Evolutionary conservation across 2,329 filamentous ascomycete species (phyloP).

Genomic region (Dothideomycetes sp.): DNA sequence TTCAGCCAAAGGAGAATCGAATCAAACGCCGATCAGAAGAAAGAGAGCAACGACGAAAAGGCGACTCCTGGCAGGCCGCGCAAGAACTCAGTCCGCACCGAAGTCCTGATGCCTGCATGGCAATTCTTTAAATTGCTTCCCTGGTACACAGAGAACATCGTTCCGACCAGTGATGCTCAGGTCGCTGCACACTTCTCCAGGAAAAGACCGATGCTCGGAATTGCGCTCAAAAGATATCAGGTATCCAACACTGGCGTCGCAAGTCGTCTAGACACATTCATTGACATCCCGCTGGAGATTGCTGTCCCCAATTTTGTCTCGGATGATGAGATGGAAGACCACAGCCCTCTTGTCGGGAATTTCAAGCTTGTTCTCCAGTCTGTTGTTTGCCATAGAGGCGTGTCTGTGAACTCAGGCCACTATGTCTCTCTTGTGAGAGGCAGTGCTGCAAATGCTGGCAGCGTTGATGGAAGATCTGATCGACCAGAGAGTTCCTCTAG

Average conservation of each 20-base stretch:
- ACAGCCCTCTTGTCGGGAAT: slow-evolving; percentile 65
- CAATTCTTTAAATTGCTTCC: slow-evolving; percentile 93
- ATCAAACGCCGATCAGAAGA: slow-evolving; percentile 31
- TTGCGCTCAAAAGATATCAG: slow-evolving; percentile 85
- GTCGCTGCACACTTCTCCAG: slow-evolving; percentile 82
- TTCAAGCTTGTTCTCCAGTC: slow-evolving; percentile 91
- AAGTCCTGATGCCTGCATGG: slow-evolving; percentile 93
- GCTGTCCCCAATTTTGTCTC: slow-evolving; percentile 81
- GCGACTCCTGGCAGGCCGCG: slow-evolving; percentile 14
- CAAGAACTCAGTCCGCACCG: slow-evolving; percentile 46
- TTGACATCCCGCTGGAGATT: slow-evolving; percentile 85
- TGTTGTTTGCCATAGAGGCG: slow-evolving; percentile 83
- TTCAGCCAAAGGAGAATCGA: slow-evolving; percentile 37
- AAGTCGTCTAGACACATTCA: slow-evolving; percentile 65
- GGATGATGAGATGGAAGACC: slow-evolving; percentile 60
- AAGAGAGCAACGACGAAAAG: slow-evolving; percentile 32
- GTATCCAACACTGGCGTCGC: slow-evolving; percentile 61
- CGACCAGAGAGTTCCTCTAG: slow-evolving; percentile 17
- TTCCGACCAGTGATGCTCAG: slow-evolving; percentile 58
- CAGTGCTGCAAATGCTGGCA: slow-evolving; percentile 35
- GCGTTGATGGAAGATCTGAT: slow-evolving; percentile 43
- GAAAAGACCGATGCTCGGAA: slow-evolving; percentile 74
- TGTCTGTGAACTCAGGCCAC: slow-evolving; percentile 78
- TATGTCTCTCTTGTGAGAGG: slow-evolving; percentile 81
- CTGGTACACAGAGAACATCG: slow-evolving; percentile 67